Evolutionary conservation across 208 protist species (phyloP).

Genomic region (Trypanosoma mega): DNA sequence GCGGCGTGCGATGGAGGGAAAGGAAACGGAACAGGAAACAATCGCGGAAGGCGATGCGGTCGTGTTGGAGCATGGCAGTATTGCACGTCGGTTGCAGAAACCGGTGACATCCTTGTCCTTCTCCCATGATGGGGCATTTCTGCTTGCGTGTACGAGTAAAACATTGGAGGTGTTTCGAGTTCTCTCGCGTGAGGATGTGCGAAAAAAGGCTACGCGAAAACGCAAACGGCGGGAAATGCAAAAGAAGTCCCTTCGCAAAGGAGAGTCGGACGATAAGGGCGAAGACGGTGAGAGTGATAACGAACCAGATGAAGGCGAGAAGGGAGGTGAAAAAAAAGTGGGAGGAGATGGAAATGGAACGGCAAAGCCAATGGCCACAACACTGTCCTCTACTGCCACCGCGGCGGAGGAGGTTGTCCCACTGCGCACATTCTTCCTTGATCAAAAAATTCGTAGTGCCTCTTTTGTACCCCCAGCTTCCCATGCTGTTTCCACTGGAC

Average conservation of each 20-base stretch:
- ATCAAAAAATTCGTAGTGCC: constrained; percentile 76
- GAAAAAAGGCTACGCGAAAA: constrained; percentile 70
- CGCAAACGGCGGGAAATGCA: constrained; percentile 51
- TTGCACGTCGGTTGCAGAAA: constrained; percentile 81
- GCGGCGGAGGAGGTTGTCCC: constrained; percentile 68
- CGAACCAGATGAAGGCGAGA: not conserved
- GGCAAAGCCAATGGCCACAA: not conserved
- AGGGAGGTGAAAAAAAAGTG: constrained; percentile 20
- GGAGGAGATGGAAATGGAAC: constrained; percentile 15
- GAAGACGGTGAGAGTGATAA: constrained; percentile 17
- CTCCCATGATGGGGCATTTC: constrained; percentile 61
- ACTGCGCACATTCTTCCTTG: constrained; percentile 82
- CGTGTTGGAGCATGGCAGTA: constrained; percentile 61
- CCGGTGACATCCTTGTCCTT: constrained; percentile 71
- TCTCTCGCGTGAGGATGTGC: constrained; percentile 65
- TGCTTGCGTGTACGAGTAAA: constrained; percentile 81
- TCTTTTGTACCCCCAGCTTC: constrained; percentile 59
- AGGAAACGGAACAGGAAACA: constrained; percentile 3
- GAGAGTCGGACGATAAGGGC: constrained; percentile 22
- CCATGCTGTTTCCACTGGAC: not conserved
- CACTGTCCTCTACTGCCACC: constrained; percentile 24
- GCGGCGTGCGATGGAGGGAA: not conserved
- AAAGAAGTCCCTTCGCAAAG: constrained; percentile 4
- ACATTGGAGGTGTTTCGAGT: constrained; percentile 85
- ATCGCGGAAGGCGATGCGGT: constrained; percentile 6